Evolutionary conservation across 108 stramenopile species (phyloP).

Genomic region (Mediolabrus comicus): DNA sequence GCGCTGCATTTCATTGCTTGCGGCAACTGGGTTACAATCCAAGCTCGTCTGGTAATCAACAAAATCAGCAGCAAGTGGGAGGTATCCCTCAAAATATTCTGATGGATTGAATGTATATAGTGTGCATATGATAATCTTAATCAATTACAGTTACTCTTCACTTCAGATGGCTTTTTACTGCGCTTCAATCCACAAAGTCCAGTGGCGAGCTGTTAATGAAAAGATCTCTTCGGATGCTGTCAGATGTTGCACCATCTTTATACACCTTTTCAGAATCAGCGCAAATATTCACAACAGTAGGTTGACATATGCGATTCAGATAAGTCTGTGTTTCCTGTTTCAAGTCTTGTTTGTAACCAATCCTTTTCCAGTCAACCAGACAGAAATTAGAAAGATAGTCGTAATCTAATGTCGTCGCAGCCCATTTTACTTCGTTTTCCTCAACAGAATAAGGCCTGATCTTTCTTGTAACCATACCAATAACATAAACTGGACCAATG

Average conservation of each 20-base stretch:
- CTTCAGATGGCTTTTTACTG: too few relatives aligned
- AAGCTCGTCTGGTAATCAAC: constrained; percentile 17
- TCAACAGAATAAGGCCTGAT: constrained; percentile 9
- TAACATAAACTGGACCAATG: constrained; percentile 20
- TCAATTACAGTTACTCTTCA: too few relatives aligned
- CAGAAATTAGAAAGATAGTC: background rate
- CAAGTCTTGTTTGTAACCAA: constrained; percentile 1
- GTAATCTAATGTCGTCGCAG: background rate
- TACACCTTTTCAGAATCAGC: background rate
- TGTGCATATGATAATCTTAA: too few relatives aligned
- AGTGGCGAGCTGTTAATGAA: background rate
- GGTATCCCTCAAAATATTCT: background rate
- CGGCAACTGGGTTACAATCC: constrained; percentile 41
- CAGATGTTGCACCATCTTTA: background rate
- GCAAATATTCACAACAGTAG: constrained; percentile 8
- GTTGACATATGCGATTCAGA: constrained; percentile 7
- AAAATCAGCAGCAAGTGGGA: constrained; percentile 7
- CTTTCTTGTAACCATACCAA: constrained; percentile 15
- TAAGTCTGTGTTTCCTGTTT: constrained; percentile 10
- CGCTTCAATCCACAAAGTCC: background rate
- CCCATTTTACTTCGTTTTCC: constrained; percentile 3
- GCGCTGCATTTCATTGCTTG: constrained; percentile 40
- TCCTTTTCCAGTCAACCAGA: constrained; percentile 8
- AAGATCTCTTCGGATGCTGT: constrained; percentile 10
- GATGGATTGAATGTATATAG: too few relatives aligned